Evolutionary conservation across 2,329 filamentous ascomycete species (phyloP), one percentile per base, ranked within the genome.

Genomic region (Mycogone perniciosa): DNA sequence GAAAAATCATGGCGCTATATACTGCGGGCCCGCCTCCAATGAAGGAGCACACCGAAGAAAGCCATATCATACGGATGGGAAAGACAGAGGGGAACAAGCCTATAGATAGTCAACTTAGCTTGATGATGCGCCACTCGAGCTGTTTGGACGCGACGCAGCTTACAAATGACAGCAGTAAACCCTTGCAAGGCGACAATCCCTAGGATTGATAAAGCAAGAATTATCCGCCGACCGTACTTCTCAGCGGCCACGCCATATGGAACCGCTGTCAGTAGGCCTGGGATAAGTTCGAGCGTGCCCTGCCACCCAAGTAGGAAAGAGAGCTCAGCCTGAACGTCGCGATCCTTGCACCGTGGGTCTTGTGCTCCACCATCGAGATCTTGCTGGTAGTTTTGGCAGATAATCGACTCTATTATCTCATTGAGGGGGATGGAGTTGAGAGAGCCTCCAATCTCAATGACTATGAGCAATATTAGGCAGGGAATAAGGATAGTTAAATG

Each of bases 181-280:
- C 44, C 43, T 1, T 30, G 9, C 6, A 46, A 34, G 6, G 58
- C 45, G 7, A 49, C 51, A 10, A 46, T 45, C 9, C 57, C 57
- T 3, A 54, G n/a, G 10, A 54, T 8, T 6, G 55, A 54, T 7
- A 57, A 53, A 7, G 52, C 41, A 7, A 59, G 44, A 7, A 60
- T 48, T 2, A 46, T 31, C 42, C 52, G 46, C 26, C 53, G 51
- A 11, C 54, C 57, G 39, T 57, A 56, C 38, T 46, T 52, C 41
- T 60, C 58, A 8, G 58, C 54, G 2, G 52, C 50, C 5, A 60
- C 31, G 10, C 57, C 57, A 46, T 52, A 59, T 20, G 55, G 58
- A 6, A 60, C 50, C 7, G 52, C 53, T 35, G 52, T 56, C 3
- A 59, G 29, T 4, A 58, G 39, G 27, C 52, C 53, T 3, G 57